Conservation (phyloP, 441 rosid genomes). For the Euphorbia celastroides region DNA sequence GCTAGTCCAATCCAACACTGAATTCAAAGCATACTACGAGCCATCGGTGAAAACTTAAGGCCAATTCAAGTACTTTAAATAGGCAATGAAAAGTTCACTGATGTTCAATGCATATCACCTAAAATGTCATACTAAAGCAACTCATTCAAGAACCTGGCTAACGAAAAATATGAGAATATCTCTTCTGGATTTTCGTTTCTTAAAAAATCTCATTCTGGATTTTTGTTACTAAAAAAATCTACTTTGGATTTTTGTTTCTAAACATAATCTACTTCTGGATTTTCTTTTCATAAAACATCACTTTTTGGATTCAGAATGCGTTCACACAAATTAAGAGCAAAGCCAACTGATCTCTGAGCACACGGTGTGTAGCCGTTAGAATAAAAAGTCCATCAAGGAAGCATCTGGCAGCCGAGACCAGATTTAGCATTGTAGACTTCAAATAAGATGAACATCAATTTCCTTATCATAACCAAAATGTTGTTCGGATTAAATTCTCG, state of each 20-base stretch:
- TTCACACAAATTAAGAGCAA: not conserved
- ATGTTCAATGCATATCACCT: not conserved
- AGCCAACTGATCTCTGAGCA: not conserved
- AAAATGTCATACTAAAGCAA: not conserved
- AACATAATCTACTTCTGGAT: not conserved
- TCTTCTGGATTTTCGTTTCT: not conserved
- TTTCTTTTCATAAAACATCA: not conserved
- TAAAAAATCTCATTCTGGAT: not conserved
- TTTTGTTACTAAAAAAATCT: not conserved
- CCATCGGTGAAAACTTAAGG: not conserved
- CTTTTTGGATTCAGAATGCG: not conserved
- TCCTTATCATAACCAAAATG: too few species aligned
- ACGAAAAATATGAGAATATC: not conserved
- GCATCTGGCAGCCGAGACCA: not conserved
- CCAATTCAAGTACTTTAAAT: not conserved
- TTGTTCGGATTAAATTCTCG: too few species aligned
- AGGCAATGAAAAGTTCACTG: not conserved
- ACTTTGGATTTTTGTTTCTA: not conserved
- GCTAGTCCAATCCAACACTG: constrained; percentile 10
- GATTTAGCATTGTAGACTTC: not conserved
- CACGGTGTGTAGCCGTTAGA: not conserved
- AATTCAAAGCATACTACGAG: not conserved
- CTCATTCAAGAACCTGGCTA: not conserved
- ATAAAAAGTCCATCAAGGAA: not conserved
- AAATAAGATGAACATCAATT: too few species aligned